Base-by-base conservation (phyloP, 768 basidiomycete genomes). In the Tylopilus subfusipes region DNA sequence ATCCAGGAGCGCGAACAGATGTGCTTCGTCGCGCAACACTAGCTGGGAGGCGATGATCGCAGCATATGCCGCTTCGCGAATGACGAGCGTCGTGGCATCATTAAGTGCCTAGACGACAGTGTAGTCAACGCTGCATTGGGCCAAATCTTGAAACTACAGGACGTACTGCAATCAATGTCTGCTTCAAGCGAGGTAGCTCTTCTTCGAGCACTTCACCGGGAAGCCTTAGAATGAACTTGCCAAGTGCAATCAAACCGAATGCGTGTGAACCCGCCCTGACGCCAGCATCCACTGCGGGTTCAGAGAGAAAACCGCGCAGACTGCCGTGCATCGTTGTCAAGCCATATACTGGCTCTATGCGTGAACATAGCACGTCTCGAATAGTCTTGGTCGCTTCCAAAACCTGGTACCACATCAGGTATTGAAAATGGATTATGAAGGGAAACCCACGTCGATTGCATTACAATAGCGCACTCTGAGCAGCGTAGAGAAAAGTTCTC, bases 141-240 rank as follows among this genome's bases (percentile, higher is more conserved):
- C 12, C n/a, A 45, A 7, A 44, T 4, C 3, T 9, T 39, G 11
- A 36, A 36, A 16, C 16, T 6, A 16, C 27, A 19, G 13, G 62
- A 70, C 84, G 56, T 54, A 90, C 90, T 36, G 81, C 73, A 21
- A 88, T 86, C 56, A 94, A 67, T 2, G 90, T 90, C 25, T 67
- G 72, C 63, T 82, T 84, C 50, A 94, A 68, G 34, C 89, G 83
- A 39, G 92, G 92, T 39, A 94, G 68, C 61, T 93, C 91, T 61
- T 94, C 92, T 69, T 93, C 91, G 21, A 93, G 81, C 50, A 94
- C 85, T 66, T 93, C 90, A 2, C 83, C 77, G 16, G 92, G 92
- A 18, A 94, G 76, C 33, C 86, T 83, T 53, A 93, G 69, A 57
- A 90, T 83, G 58, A 92, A 91, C 70, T 89, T 92, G 33, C 88